Evolutionary conservation across 2,329 filamentous ascomycete species (phyloP), one percentile per base, ranked within the genome.

Genomic region (Penicillium rolfsii): DNA sequence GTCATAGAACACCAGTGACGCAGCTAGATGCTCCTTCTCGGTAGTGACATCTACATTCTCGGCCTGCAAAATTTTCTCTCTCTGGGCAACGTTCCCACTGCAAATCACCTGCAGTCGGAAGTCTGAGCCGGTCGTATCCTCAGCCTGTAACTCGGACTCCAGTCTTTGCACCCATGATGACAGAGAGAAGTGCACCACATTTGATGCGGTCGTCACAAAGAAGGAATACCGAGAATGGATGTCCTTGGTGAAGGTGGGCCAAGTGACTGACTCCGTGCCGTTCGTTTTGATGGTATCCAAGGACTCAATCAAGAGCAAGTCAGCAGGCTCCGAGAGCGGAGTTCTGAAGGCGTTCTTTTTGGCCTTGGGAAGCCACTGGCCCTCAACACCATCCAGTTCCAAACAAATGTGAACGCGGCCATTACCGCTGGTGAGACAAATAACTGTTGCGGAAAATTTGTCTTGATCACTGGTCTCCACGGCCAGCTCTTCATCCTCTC

Each of bases 321-420:
- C 78, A 46, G 76, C 73, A 9, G 77, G 73, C 24, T 81, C 77
- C 4, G 75, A 76, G 19, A 76, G 58, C 38, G 79, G 78, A 12
- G 76, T 74, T 28, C 70, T 74, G 66, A 81, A 81, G 0, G 74
- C 70, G 54, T 76, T 77, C 53, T 73, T 77, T 55, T 70, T 76
- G 19, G 73, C 73, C 56, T 76, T 79, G 1, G 86, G 86, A 7
- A 89, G 79, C 87, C 87, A 89, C 67, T 86, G 83, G 7, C 84
- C 86, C 65, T 87, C 81, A 2, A 89, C 81, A 0, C 85, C 86
- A 54, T 87, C 83, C 35, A 88, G 71, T 65, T 89, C 85, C 30
- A 89, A 78, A 62, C 83, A 87, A 35, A 88, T 73, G 64, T 87
- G 84, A 7, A 89, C 77, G 57, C 84, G 79, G 48, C 83, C 83